Evolutionary conservation across 192 early-diverging fungal species (phyloP).

Genomic region (Entomortierella chlamydospora): DNA sequence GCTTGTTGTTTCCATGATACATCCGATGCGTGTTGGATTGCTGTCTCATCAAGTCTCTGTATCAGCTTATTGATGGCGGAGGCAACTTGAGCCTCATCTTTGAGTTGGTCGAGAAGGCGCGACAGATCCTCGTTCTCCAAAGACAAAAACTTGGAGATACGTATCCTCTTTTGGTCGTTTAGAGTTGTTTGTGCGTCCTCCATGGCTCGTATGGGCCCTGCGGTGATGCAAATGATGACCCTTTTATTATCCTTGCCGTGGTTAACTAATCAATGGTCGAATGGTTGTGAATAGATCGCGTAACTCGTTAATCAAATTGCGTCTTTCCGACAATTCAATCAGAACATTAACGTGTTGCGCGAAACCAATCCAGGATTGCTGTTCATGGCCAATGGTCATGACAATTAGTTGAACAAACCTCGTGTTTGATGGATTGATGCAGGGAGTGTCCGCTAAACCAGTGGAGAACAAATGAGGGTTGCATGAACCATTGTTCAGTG

Average conservation of each 20-base stretch:
- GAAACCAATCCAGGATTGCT: no score
- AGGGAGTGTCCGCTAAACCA: neutral
- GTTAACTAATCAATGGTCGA: no score
- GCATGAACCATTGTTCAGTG: neutral
- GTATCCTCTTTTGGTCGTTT: constrained; percentile 37
- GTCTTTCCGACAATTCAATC: no score
- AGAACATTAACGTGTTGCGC: no score
- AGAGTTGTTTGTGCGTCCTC: constrained; percentile 24
- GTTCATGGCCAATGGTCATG: no score
- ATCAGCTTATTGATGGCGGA: constrained; percentile 19
- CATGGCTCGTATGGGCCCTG: constrained; percentile 19
- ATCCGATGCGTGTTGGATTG: constrained; percentile 14
- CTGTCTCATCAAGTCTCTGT: constrained; percentile 29
- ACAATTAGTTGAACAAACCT: neutral
- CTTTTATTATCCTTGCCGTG: no score
- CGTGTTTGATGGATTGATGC: neutral
- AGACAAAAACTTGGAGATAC: constrained; percentile 35
- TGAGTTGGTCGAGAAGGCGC: constrained; percentile 29
- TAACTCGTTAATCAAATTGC: no score
- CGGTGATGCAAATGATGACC: neutral
- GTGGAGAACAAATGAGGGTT: no score
- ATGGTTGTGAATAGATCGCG: no score
- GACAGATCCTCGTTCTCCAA: constrained; percentile 36
- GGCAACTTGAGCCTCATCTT: constrained; percentile 5
- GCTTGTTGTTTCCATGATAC: constrained; percentile 36